Base-by-base conservation (phyloP, 305 asterid genomes). In the Fraxinus platypoda region DNA sequence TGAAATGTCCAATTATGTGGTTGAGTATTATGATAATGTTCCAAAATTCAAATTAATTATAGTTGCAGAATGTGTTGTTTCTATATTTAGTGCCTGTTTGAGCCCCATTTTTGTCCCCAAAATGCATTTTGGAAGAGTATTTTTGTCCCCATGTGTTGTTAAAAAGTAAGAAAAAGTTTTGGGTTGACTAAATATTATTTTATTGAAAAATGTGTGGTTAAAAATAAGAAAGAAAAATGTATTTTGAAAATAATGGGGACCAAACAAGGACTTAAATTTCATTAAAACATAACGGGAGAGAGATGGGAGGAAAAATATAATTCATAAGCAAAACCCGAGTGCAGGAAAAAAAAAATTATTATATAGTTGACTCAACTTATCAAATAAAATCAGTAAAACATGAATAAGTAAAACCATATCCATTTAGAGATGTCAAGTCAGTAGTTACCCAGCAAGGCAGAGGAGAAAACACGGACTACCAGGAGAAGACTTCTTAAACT, bases 401-500 rank as follows among this genome's bases (percentile, higher is more conserved):
- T 12, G 26, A 57, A 21, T 57, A 57, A 19, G 68, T 57, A 57
- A 59, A 59, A 59, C 31, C 70, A 59, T 23, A 21, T 62, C 71
- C 31, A 23, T 62, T 62, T 59, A 59, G 71, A 59, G 30, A 23
- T 59, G 71, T 59, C 68, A 57, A 57, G 68, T 19, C 28, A 25
- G 77, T 64, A 79, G 26, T 83, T 91, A 94, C 99, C 99, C 87
- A 64, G 91, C 75, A 72, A 88, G 85, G 84, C 94, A 91, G 81
- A 94, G 90, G 52, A 86, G 81, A 79, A 91, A 94, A 73, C 85
- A 84, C 13, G 97, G 94, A 81, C 80, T 81, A 31, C 95, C 97
- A 0, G 97, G 93, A 73, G 91, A 87, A 78, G 98, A 90, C 89
- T 95, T 95, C 85, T 85, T 92, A 81, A 94, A 95, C 89, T 87